Percentiles rank a stretch among this genome's conserved stretches.
These are phyloP conservation scores for Dictyostelium firmibasis DNA, from an alignment of 78 protist species.

Conservation along the genomic window DNA sequence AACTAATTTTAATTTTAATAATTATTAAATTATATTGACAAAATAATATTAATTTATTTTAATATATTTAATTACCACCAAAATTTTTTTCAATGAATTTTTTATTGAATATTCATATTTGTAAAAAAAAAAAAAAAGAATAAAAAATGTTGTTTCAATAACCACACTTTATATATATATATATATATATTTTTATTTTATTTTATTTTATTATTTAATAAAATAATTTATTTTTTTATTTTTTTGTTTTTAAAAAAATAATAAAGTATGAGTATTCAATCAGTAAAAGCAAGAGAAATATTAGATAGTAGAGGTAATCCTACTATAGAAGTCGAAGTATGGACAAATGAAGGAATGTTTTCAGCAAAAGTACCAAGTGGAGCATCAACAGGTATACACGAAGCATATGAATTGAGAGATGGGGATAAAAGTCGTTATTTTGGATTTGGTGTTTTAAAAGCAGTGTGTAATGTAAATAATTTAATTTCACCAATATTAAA, in stretches of 20 bases:
- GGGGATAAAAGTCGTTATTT: slow-evolving; percentile 89
- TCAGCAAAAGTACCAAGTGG: slow-evolving; percentile 14
- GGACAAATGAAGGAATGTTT: background rate
- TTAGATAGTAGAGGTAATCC: slow-evolving; percentile 36
- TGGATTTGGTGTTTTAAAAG: slow-evolving; percentile 95
- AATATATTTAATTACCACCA: too few species aligned
- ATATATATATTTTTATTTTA: too few species aligned
- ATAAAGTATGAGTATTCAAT: slow-evolving; percentile 16
- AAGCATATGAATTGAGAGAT: slow-evolving; percentile 52
- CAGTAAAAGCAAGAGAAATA: slow-evolving; percentile 3
- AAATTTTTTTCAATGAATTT: too few species aligned
- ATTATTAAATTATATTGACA: too few species aligned
- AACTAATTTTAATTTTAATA: too few species aligned
- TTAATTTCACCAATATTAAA: slow-evolving; percentile 91
- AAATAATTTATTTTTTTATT: background rate
- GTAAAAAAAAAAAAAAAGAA: too few species aligned
- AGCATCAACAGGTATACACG: slow-evolving; percentile 11
- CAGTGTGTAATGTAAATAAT: slow-evolving; percentile 62
- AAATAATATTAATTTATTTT: too few species aligned
- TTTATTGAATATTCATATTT: too few species aligned
- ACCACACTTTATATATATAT: too few species aligned
- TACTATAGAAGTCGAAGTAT: slow-evolving; percentile 1
- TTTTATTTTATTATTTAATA: too few species aligned
- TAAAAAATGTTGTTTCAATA: too few species aligned
- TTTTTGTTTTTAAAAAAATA: background rate